A percentile compares a stretch with the other conserved stretches of the same genome.
phyloP scores from a whole-genome alignment of 2,329 filamentous ascomycete genomes.

The Spiromastix sp. region DNA sequence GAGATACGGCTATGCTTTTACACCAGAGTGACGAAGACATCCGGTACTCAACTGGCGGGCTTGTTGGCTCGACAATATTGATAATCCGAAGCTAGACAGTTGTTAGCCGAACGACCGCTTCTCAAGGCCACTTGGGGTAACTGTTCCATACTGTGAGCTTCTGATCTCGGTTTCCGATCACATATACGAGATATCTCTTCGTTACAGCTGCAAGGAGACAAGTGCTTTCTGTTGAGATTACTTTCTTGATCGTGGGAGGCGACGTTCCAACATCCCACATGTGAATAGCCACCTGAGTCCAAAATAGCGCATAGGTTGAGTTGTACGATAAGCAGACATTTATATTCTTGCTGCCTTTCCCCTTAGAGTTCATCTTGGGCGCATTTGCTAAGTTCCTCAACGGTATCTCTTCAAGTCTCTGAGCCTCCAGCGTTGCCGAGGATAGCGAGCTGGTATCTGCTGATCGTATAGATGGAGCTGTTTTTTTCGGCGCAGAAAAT shows the following conservation, averaged over 20 bases:
- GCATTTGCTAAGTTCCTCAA: constrained; percentile 21
- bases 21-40: constrained; percentile 32
- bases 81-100: constrained; percentile 26
- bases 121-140: too few species aligned
- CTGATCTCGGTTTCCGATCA: constrained; percentile 32
- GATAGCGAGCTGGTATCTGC: constrained; percentile 30
- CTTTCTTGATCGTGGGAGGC: constrained; percentile 23
- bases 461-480: constrained; percentile 8
- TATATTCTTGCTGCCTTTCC: constrained; percentile 23
- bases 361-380: constrained; percentile 18
- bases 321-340: constrained; percentile 30
- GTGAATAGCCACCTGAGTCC: constrained; percentile 29
- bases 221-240: constrained; percentile 28
- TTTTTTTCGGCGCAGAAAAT: constrained; percentile 1
- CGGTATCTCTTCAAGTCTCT: constrained; percentile 30
- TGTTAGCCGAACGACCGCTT: not conserved
- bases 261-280: constrained; percentile 31
- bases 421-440: constrained; percentile 23
- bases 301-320: constrained; percentile 30
- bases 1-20: constrained; percentile 30
- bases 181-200: constrained; percentile 28
- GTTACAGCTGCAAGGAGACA: constrained; percentile 31
- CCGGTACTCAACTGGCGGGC: constrained; percentile 27
- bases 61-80: constrained; percentile 23
- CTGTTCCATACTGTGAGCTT: constrained; percentile 28